These are phyloP conservation scores for Xylogone sp. DNA, from an alignment of 2,329 filamentous ascomycete genomes.

Conservation along the genomic window DNA sequence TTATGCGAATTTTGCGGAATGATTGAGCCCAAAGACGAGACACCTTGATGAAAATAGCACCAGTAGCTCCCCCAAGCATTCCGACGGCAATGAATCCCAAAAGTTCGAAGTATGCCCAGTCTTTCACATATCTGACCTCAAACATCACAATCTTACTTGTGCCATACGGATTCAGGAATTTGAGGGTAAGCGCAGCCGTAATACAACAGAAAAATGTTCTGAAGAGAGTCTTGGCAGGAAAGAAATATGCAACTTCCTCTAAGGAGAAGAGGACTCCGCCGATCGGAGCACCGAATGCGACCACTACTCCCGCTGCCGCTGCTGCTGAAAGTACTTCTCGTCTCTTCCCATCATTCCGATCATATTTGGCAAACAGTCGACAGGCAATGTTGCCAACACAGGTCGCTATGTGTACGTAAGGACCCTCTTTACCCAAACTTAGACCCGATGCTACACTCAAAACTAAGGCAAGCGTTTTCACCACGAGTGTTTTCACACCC, in stretches of 20 bases:
- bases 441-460: constrained; percentile 89
- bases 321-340: constrained; percentile 60
- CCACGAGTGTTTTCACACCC: constrained; percentile 77
- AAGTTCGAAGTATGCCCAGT: constrained; percentile 95
- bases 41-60: constrained; percentile 95
- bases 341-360: constrained; percentile 88
- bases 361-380: constrained; percentile 91
- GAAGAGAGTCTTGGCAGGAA: constrained; percentile 95
- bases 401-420: constrained; percentile 95
- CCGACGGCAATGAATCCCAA: constrained; percentile 82
- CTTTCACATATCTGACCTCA: constrained; percentile 81
- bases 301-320: constrained; percentile 53
- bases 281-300: constrained; percentile 60
- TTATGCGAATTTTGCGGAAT: constrained; percentile 75
- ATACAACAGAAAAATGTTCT: constrained; percentile 98
- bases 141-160: constrained; percentile 97
- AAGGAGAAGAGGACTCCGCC: constrained; percentile 54
- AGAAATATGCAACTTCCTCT: constrained; percentile 96
- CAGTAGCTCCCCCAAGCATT: constrained; percentile 75
- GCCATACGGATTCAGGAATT: constrained; percentile 93
- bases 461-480: constrained; percentile 81
- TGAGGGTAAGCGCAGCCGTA: constrained; percentile 82
- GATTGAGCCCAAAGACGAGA: constrained; percentile 84
- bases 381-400: constrained; percentile 95
- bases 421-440: constrained; percentile 87